phyloP scores from a whole-genome alignment of 345 rosid genomes.

The Sisymbrium altissimum region DNA sequence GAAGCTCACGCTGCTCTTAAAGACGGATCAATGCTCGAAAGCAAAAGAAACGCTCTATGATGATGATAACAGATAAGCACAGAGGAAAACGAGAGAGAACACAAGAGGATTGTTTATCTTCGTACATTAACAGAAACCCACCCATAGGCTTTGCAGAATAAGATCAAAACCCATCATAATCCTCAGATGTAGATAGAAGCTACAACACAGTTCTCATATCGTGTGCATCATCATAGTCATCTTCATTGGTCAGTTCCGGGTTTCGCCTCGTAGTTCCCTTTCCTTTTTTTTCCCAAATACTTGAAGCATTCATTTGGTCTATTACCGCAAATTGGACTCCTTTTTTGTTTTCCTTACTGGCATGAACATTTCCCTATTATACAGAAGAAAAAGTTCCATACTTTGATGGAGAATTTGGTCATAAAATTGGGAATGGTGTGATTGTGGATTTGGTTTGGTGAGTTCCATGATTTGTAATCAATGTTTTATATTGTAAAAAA shows the following conservation, averaged over 20 bases:
- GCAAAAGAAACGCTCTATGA: constrained; percentile 36
- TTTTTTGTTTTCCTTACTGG: background rate
- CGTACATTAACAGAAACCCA: background rate
- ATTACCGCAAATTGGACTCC: constrained; percentile 2
- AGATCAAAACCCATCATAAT: constrained; percentile 7
- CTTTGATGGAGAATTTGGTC: background rate
- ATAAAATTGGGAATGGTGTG: constrained; percentile 19
- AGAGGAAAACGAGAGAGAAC: background rate
- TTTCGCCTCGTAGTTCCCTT: background rate
- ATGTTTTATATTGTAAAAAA: background rate
- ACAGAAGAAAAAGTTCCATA: constrained; percentile 18
- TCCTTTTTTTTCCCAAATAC: background rate
- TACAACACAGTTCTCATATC: background rate
- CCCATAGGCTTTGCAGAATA: constrained; percentile 3
- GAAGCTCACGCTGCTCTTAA: constrained; percentile 72
- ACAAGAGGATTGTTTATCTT: background rate
- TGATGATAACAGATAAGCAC: background rate
- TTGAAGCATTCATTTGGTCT: constrained; percentile 24
- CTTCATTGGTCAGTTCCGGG: constrained; percentile 9
- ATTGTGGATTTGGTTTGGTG: background rate
- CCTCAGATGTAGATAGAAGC: constrained; percentile 21
- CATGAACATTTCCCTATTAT: constrained; percentile 7
- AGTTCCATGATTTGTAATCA: background rate
- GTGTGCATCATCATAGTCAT: constrained; percentile 15
- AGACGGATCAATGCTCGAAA: constrained; percentile 73